phyloP scores from a whole-genome alignment of 257 asterid species.

The Oldenlandia corymbosa region DNA sequence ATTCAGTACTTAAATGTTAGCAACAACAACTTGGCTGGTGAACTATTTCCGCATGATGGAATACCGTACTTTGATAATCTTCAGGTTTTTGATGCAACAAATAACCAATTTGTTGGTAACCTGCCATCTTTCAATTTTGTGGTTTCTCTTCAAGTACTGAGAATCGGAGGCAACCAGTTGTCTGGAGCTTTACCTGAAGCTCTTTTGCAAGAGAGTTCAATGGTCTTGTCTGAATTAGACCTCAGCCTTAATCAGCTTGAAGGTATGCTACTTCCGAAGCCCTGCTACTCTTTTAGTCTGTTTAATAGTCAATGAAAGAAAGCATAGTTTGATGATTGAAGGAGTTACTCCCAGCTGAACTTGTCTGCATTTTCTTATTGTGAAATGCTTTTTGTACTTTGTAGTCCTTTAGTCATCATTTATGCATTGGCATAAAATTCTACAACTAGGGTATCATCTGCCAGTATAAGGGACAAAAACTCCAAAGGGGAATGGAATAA shows the following conservation, averaged over 20 bases:
- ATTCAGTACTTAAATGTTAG: conserved; percentile 57
- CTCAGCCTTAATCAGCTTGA: conserved; percentile 70
- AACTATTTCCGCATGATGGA: conserved; percentile 81
- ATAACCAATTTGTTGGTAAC: conserved; percentile 52
- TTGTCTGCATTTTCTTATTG: neutral
- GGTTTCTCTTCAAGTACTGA: conserved; percentile 69
- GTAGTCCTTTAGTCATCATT: neutral
- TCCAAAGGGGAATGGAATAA: neutral
- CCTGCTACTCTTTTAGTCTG: neutral
- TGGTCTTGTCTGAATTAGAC: conserved; percentile 72
- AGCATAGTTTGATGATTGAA: neutral
- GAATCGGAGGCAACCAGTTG: conserved; percentile 49
- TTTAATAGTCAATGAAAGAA: neutral
- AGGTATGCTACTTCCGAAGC: conserved; percentile 34
- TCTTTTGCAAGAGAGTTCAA: conserved; percentile 75
- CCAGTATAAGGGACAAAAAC: neutral
- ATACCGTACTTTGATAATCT: conserved; percentile 70
- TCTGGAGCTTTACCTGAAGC: conserved; percentile 75
- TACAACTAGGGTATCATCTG: neutral
- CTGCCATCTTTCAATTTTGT: conserved; percentile 68
- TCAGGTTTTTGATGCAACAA: conserved; percentile 75
- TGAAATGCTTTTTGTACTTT: neutral
- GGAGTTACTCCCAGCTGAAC: neutral
- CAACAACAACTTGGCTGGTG: conserved; percentile 51
- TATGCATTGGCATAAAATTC: too few relatives aligned